Conservation (phyloP, 2,329 filamentous ascomycete genomes). For the Aspergillus fumigatiaffinis region DNA sequence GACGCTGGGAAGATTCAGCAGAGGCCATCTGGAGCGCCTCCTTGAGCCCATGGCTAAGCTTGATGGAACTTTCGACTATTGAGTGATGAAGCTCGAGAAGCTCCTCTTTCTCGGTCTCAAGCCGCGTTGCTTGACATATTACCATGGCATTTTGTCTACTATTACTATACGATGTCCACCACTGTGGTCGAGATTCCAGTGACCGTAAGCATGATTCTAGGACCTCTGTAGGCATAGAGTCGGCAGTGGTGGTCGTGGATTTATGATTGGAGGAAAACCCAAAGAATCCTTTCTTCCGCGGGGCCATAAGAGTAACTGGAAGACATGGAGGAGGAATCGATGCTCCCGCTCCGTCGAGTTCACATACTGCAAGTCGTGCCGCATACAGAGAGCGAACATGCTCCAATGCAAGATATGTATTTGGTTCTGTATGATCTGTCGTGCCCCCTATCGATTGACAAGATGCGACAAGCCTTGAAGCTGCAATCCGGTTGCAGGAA, state of each 20-base stretch:
- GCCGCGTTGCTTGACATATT: conserved; percentile 59
- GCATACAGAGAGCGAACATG: conserved; percentile 56
- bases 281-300: conserved; percentile 27
- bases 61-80: conserved; percentile 34
- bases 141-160: conserved; percentile 57
- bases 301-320: conserved; percentile 43
- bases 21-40: conserved; percentile 30
- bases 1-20: conserved; percentile 26
- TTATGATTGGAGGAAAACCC: conserved; percentile 18
- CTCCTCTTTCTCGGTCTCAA: conserved; percentile 54
- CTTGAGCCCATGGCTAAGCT: conserved; percentile 33
- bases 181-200: conserved; percentile 53
- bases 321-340: conserved; percentile 50
- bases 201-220: conserved; percentile 51
- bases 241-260: conserved; percentile 11
- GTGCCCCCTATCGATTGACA: conserved; percentile 48
- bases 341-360: conserved; percentile 52
- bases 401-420: conserved; percentile 35
- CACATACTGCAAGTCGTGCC: conserved; percentile 60
- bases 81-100: conserved; percentile 38
- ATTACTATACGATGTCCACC: conserved; percentile 64
- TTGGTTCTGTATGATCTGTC: conserved; percentile 19
- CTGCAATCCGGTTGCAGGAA: conserved; percentile 52
- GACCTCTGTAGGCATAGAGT: conserved; percentile 19
- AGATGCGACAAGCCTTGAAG: conserved; percentile 49